Conservation (phyloP, 108 stramenopile genomes). For the Fistulifera solaris region DNA sequence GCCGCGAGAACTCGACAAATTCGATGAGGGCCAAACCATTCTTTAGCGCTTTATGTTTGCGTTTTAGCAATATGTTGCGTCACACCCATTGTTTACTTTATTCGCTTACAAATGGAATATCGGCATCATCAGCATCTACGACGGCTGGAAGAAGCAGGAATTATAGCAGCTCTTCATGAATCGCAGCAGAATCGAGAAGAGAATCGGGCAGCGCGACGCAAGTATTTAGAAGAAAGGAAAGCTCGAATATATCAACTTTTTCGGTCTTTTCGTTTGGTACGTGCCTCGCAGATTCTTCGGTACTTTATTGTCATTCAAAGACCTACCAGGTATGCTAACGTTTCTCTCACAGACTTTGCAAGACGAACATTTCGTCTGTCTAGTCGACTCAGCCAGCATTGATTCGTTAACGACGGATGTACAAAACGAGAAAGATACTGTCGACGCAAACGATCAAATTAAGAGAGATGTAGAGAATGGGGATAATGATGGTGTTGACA, state of each 20-base stretch:
- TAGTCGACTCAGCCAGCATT: background rate
- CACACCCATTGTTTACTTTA: conserved; percentile 32
- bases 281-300: conserved; percentile 3
- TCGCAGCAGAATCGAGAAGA: conserved; percentile 23
- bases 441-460: conserved; percentile 4
- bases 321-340: too few species aligned
- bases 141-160: conserved; percentile 17
- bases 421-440: background rate
- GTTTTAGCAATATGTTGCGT: conserved; percentile 37
- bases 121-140: conserved; percentile 12
- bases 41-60: conserved; percentile 29
- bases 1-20: too few species aligned
- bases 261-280: conserved; percentile 27
- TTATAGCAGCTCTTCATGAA: conserved; percentile 19
- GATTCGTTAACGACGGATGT: background rate
- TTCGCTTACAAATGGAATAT: conserved; percentile 33
- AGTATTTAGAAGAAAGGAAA: conserved; percentile 30
- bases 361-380: conserved; percentile 10
- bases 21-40: conserved; percentile 20
- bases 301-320: too few species aligned
- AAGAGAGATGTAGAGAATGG: background rate
- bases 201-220: conserved; percentile 25
- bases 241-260: conserved; percentile 38
- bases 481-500: background rate
- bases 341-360: conserved; percentile 8